A percentile compares a stretch with the other conserved stretches of the same genome.
These are phyloP conservation scores for Fragilaria radians DNA, from an alignment of 108 stramenopile genomes.

Conservation along the genomic window DNA sequence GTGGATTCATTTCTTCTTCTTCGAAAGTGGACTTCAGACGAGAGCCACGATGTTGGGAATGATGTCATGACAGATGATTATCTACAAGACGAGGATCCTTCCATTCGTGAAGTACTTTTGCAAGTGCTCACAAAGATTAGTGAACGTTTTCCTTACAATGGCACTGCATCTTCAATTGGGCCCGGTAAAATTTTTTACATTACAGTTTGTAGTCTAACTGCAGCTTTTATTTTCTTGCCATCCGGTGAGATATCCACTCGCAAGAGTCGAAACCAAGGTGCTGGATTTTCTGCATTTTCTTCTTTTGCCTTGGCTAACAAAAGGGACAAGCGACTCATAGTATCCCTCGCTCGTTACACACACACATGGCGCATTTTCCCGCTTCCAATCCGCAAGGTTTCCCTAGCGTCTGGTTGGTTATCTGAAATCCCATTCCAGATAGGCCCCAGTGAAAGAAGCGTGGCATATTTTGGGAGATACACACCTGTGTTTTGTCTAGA, in stretches of 20 bases:
- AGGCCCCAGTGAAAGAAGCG: constrained; percentile 26
- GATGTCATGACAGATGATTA: background rate
- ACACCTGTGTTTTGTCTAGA: constrained; percentile 85
- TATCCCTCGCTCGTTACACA: constrained; percentile 39
- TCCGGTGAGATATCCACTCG: constrained; percentile 13
- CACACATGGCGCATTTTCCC: constrained; percentile 73
- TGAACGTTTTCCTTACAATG: constrained; percentile 45
- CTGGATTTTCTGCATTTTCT: background rate
- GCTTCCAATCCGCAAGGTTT: constrained; percentile 37
- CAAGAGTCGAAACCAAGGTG: background rate
- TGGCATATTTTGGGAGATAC: constrained; percentile 36
- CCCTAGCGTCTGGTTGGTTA: constrained; percentile 6
- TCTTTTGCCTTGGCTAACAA: background rate
- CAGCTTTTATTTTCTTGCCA: constrained; percentile 69
- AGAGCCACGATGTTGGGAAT: constrained; percentile 1
- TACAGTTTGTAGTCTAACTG: constrained; percentile 57
- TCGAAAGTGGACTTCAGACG: constrained; percentile 15
- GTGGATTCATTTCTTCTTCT: constrained; percentile 12
- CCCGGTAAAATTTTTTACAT: constrained; percentile 65
- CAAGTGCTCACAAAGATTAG: constrained; percentile 15
- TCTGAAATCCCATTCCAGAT: constrained; percentile 23
- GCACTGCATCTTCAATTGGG: constrained; percentile 55
- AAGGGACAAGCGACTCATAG: constrained; percentile 60
- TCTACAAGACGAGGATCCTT: background rate
- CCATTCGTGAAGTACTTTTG: background rate